A percentile compares a stretch with the other conserved stretches of the same genome.
Conservation (phyloP, 768 basidiomycete species). For the Hypholoma sublateritium region DNA sequence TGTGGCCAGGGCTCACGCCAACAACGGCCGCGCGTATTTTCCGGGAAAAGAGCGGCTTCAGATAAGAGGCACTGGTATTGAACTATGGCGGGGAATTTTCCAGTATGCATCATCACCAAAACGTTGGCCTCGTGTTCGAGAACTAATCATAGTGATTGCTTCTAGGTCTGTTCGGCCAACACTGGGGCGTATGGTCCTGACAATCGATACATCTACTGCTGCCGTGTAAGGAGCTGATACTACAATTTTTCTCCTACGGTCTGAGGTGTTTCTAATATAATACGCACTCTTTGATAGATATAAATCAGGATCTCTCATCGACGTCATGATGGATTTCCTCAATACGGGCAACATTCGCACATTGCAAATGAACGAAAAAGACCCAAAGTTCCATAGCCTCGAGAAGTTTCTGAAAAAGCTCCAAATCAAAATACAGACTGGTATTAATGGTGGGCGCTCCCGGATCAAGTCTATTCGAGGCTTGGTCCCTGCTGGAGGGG, state of each 20-base stretch:
- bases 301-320: constrained; percentile 25
- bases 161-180: constrained; percentile 48
- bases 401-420: constrained; percentile 38
- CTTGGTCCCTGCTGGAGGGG: constrained; percentile 37
- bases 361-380: constrained; percentile 23
- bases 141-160: too few relatives aligned
- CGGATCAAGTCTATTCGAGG: constrained; percentile 35
- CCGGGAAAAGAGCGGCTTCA: too few relatives aligned
- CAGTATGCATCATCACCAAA: too few relatives aligned
- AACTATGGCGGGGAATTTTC: too few relatives aligned
- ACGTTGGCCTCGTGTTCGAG: too few relatives aligned
- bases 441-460: constrained; percentile 9
- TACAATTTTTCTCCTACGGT: too few relatives aligned
- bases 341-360: constrained; percentile 25
- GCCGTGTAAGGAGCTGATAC: constrained; percentile 34
- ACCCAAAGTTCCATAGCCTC: constrained; percentile 27
- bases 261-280: not conserved
- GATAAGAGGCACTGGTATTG: too few relatives aligned
- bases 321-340: constrained; percentile 30
- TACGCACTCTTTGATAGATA: constrained; percentile 23
- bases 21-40: too few relatives aligned
- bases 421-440: constrained; percentile 28
- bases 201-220: constrained; percentile 46
- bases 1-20: too few relatives aligned
- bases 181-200: constrained; percentile 38